Evolutionary conservation across 768 basidiomycete genomes (phyloP).

Genomic region (Xerocomus spinulosus): DNA sequence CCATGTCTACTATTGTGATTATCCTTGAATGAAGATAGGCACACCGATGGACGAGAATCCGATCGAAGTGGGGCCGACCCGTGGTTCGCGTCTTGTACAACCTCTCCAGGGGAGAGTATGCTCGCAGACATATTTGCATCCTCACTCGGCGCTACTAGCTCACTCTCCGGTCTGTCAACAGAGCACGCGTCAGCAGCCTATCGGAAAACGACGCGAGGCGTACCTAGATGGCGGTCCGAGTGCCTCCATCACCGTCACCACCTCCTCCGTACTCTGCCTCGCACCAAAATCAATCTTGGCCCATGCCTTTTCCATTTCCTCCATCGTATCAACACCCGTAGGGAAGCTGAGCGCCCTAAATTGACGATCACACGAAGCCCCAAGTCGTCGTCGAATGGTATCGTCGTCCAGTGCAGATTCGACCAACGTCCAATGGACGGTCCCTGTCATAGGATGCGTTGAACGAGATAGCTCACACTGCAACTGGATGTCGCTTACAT

Average conservation of each 20-base stretch:
- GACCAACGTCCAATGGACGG: conserved; percentile 52
- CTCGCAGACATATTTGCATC: too few species aligned
- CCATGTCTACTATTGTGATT: too few species aligned
- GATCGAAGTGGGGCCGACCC: too few species aligned
- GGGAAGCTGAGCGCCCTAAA: conserved; percentile 47
- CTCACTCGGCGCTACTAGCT: too few species aligned
- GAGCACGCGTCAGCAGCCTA: neutral
- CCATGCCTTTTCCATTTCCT: conserved; percentile 31
- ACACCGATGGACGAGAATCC: too few species aligned
- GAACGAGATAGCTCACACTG: neutral
- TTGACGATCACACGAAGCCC: conserved; percentile 38
- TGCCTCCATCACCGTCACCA: conserved; percentile 1
- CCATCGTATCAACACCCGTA: conserved; percentile 35
- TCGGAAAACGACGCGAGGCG: neutral
- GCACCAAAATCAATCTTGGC: conserved; percentile 28
- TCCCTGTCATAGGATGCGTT: conserved; percentile 43
- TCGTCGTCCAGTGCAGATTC: conserved; percentile 32
- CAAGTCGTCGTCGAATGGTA: conserved; percentile 36
- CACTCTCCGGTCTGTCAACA: too few species aligned
- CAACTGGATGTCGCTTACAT: conserved; percentile 13
- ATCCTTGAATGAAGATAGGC: too few species aligned
- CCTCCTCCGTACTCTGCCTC: conserved; percentile 3
- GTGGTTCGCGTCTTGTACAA: too few species aligned
- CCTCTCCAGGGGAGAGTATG: too few species aligned
- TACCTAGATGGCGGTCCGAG: conserved; percentile 3